Percentiles rank a stretch among this genome's conserved stretches.
Conservation (phyloP, 129 eudicot genomes). For the Flaveria linearis region DNA sequence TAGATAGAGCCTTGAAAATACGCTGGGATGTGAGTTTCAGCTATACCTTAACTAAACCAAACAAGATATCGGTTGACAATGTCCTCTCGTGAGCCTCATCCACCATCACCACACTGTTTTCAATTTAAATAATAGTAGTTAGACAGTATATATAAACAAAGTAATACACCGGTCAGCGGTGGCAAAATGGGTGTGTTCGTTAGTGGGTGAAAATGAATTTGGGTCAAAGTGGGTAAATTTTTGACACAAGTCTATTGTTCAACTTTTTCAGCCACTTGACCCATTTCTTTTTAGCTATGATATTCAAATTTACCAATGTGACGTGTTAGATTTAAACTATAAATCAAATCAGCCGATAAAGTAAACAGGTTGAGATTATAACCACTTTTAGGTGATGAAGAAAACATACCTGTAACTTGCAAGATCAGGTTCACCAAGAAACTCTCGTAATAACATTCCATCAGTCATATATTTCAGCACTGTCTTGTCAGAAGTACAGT, state of each 20-base stretch:
- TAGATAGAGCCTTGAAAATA: neutral
- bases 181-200: neutral
- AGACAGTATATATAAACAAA: neutral
- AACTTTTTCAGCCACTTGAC: neutral
- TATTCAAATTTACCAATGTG: neutral
- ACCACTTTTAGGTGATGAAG: neutral
- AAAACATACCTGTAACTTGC: constrained; percentile 41
- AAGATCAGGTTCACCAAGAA: constrained; percentile 49
- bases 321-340: neutral
- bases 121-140: neutral
- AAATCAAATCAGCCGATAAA: neutral
- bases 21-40: neutral
- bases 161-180: neutral
- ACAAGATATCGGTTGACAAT: constrained; percentile 75
- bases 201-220: neutral
- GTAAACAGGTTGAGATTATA: neutral
- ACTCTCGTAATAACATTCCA: constrained; percentile 47
- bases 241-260: neutral
- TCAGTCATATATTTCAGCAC: constrained; percentile 53
- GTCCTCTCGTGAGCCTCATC: constrained; percentile 98
- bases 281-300: neutral
- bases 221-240: neutral
- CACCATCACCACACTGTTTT: constrained; percentile 75
- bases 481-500: constrained; percentile 50
- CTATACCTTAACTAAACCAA: constrained; percentile 79